Base-by-base conservation (phyloP, 1,284 basidiomycete genomes). In the Microbotryum violaceum region DNA sequence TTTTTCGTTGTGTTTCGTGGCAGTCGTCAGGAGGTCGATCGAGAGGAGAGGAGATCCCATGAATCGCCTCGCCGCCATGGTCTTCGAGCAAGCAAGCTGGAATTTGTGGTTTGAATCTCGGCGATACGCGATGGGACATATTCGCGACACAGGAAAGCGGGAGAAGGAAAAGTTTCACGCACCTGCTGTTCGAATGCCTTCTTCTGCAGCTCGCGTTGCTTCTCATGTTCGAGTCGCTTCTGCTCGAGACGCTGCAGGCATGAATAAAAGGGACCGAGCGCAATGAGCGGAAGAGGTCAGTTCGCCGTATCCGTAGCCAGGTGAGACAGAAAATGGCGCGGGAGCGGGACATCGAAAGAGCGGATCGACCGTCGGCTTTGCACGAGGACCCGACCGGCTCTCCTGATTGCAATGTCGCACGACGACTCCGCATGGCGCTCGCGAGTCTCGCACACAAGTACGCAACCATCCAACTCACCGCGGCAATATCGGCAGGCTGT, bases 161-260 rank as follows among this genome's bases (percentile, higher is more conserved):
- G 25, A 23, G 9, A 46, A 42, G 6, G 6, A 42, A 14, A 18
- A 42, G 37, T 42, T 42, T 42, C 16, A 46, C 86, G 84, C 87
- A 94, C 93, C 77, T 94, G 89, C 70, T 92, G 89, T 76, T 93
- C 92, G 74, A 96, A 94, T 71, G 89, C 78, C 76, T 86, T 88
- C 73, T 90, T 85, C 75, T 94, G 91, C 60, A 89, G 76, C 51
- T 79, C 78, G 68, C 91, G 88, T 77, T 91, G 88, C 60, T 87
- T 72, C 76, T 93, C 89, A 74, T 94, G 89, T 75, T 93, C 89
- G 68, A 89, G 78, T 71, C 90, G 87, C 76, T 92, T 94, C 72
- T 90, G 80, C 75, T 92, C 88, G 66, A 92, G 84, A 68, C 88
- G 87, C 88, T 93, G 77, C 66, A 42, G 7, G 31, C 31, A 31